Evolutionary conservation across 1,139 yeast genomes (phyloP).

Genomic region (Hansenula lynferdii): DNA sequence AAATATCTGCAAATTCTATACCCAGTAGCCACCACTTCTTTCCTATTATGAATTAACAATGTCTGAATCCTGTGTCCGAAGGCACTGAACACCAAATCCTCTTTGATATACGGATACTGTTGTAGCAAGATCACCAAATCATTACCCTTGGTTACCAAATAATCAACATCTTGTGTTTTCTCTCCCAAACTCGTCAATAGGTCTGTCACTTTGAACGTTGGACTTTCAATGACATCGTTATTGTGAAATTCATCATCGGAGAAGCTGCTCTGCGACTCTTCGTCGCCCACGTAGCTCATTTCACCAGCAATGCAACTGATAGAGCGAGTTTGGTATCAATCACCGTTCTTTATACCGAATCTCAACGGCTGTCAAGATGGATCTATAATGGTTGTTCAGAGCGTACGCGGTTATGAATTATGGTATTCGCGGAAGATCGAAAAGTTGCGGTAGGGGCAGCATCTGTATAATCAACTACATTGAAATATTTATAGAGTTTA

Average conservation of each 20-base stretch:
- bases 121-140: slow-evolving; percentile 20
- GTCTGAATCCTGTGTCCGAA: slow-evolving; percentile 58
- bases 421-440: too few relatives aligned
- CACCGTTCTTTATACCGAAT: too few relatives aligned
- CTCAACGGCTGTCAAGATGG: too few relatives aligned
- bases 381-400: too few relatives aligned
- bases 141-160: slow-evolving; percentile 22
- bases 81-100: slow-evolving; percentile 60
- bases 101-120: slow-evolving; percentile 52
- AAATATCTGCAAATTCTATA: slow-evolving; percentile 69
- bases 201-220: slow-evolving; percentile 41
- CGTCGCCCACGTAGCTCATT: not conserved
- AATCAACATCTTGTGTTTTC: slow-evolving; percentile 19
- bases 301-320: not conserved
- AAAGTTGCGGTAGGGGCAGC: too few relatives aligned
- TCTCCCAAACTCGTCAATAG: slow-evolving; percentile 22
- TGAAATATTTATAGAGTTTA: too few relatives aligned
- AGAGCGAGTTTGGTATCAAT: not conserved
- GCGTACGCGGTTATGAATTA: too few relatives aligned
- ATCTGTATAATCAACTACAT: too few relatives aligned
- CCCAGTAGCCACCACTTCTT: slow-evolving; percentile 71
- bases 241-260: not conserved
- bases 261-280: not conserved
- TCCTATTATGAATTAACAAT: slow-evolving; percentile 51
- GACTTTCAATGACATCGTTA: slow-evolving; percentile 26